Conservation (phyloP, 345 rosid species). For the Erucastrum elatum region DNA sequence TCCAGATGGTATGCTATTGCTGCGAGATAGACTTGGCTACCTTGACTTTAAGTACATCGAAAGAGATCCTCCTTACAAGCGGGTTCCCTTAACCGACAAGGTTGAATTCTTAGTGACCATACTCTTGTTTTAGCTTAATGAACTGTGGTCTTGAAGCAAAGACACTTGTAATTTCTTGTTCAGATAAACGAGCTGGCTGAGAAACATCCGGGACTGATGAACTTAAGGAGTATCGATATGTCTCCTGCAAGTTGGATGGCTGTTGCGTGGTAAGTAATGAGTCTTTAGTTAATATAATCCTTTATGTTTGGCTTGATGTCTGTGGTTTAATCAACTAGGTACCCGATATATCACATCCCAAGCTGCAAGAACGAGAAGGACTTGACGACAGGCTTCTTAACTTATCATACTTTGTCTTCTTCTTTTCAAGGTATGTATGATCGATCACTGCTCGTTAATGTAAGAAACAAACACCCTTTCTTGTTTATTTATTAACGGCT, state of each 20-base stretch:
- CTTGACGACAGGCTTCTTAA: conserved; percentile 62
- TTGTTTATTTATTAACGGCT: not conserved
- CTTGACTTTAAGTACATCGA: conserved; percentile 62
- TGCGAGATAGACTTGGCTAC: conserved; percentile 56
- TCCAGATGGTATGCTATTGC: conserved; percentile 49
- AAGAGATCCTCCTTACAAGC: conserved; percentile 56
- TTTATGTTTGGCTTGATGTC: not conserved
- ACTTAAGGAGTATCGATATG: conserved; percentile 68
- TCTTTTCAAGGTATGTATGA: conserved; percentile 62
- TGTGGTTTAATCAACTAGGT: conserved; percentile 45
- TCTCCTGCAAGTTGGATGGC: conserved; percentile 98
- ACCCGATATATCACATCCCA: conserved; percentile 80
- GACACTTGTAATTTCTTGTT: not conserved
- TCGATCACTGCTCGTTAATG: not conserved
- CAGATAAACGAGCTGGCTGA: conserved; percentile 58
- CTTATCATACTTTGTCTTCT: conserved; percentile 76
- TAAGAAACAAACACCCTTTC: not conserved
- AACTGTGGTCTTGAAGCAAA: not conserved
- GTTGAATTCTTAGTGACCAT: conserved; percentile 32
- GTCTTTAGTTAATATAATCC: not conserved
- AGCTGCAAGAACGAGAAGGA: conserved; percentile 55
- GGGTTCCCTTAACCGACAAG: conserved; percentile 70
- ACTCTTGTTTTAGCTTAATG: not conserved
- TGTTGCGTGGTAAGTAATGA: conserved; percentile 65
- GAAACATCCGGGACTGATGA: conserved; percentile 52